Conservation (phyloP, 306 rosid genomes). For the Lithocarpus polystachyus region DNA sequence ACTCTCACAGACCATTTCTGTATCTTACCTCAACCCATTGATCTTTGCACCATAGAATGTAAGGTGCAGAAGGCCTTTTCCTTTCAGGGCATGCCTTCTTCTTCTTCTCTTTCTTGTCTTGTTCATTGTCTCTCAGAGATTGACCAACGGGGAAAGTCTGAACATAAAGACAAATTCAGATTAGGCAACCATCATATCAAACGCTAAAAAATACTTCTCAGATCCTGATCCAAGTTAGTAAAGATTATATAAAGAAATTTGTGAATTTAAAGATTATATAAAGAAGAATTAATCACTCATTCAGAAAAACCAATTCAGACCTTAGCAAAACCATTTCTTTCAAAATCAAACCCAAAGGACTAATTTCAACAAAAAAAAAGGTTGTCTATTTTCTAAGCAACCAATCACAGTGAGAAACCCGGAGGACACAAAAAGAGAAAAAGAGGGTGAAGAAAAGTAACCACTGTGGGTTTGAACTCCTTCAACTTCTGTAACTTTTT, state of each 20-base stretch:
- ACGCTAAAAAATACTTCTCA: background rate
- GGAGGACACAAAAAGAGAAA: background rate
- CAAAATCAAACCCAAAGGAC: background rate
- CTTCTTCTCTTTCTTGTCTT: conserved; percentile 62
- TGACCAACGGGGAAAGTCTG: conserved; percentile 58
- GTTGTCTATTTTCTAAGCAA: background rate
- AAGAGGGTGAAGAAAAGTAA: conserved; percentile 12
- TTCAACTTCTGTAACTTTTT: conserved; percentile 78
- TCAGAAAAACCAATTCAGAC: background rate
- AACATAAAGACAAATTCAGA: background rate
- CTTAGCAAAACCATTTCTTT: background rate
- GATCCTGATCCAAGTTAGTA: too few species aligned
- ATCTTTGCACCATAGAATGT: conserved; percentile 82
- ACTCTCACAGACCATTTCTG: background rate
- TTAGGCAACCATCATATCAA: background rate
- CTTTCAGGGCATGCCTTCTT: conserved; percentile 52
- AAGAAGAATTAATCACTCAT: background rate
- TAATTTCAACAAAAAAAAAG: background rate
- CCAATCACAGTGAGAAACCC: background rate
- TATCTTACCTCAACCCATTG: conserved; percentile 74
- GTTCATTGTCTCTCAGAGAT: conserved; percentile 53
- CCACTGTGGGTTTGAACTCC: conserved; percentile 92
- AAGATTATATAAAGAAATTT: background rate
- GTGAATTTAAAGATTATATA: background rate
- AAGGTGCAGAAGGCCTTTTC: conserved; percentile 82